phyloP scores from a whole-genome alignment of 306 rosid species.

The Glycine latifolia region DNA sequence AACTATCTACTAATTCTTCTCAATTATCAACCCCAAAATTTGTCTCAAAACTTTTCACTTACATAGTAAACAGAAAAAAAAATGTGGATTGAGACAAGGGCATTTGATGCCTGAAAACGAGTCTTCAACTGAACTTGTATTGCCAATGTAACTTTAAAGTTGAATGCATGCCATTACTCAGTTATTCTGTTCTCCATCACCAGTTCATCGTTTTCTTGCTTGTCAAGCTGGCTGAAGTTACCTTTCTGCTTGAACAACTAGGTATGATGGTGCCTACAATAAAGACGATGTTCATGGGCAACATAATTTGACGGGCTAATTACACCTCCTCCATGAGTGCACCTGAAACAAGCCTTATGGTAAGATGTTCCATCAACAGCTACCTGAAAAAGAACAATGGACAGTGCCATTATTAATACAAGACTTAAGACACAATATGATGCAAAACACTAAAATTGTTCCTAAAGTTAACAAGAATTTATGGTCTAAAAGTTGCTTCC shows the following conservation, averaged over 20 bases:
- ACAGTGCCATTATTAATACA: slow-evolving; percentile 2
- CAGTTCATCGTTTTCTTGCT: slow-evolving; percentile 54
- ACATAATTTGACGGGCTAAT: slow-evolving; percentile 94
- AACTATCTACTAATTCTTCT: slow-evolving; percentile 37
- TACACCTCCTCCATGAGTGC: slow-evolving; percentile 92
- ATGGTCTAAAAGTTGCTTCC: no score
- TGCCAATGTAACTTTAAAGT: not conserved
- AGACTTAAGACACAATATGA: not conserved
- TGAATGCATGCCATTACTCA: slow-evolving; percentile 39
- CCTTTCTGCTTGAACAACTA: slow-evolving; percentile 95
- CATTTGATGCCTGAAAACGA: slow-evolving; percentile 28
- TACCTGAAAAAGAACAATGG: slow-evolving; percentile 59
- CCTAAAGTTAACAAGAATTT: slow-evolving; percentile 4
- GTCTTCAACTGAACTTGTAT: not conserved
- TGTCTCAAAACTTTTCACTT: slow-evolving; percentile 16
- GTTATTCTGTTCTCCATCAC: slow-evolving; percentile 57
- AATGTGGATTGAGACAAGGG: slow-evolving; percentile 42
- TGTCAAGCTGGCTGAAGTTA: slow-evolving; percentile 85
- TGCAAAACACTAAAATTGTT: slow-evolving; percentile 18
- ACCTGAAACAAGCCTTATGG: slow-evolving; percentile 87
- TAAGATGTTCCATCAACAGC: slow-evolving; percentile 87
- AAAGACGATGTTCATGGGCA: slow-evolving; percentile 85
- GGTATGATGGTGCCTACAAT: slow-evolving; percentile 90
- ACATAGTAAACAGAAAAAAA: not conserved
- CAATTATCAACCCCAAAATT: slow-evolving; percentile 51